These are phyloP conservation scores for Suillus americanus DNA, from an alignment of 768 basidiomycete species.

Conservation along the genomic window DNA sequence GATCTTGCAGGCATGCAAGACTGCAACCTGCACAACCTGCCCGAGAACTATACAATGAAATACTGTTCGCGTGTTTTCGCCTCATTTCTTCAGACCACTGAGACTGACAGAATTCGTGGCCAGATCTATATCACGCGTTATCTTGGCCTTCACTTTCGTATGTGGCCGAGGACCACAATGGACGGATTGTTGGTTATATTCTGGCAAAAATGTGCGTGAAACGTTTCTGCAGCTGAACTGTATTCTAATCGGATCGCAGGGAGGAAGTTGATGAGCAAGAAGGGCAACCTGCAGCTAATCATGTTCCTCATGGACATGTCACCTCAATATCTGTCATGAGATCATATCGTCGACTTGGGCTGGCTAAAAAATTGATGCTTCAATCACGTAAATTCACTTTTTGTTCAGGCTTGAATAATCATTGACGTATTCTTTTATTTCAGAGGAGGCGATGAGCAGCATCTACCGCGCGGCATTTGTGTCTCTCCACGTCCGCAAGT, in stretches of 20 bases:
- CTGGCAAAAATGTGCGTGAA: slow-evolving; percentile 85
- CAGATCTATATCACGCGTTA: slow-evolving; percentile 87
- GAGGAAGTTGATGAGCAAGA: slow-evolving; percentile 51
- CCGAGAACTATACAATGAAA: slow-evolving; percentile 87
- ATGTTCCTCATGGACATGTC: slow-evolving; percentile 83
- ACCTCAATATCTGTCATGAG: slow-evolving; percentile 95
- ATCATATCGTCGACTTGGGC: slow-evolving; percentile 84
- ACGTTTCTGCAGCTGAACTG: neutral
- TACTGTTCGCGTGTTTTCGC: slow-evolving; percentile 53
- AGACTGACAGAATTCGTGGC: neutral
- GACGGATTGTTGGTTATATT: slow-evolving; percentile 91
- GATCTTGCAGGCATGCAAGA: slow-evolving; percentile 94
- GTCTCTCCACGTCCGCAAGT: slow-evolving; percentile 89
- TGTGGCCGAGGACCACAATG: slow-evolving; percentile 88
- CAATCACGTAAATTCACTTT: slow-evolving; percentile 70
- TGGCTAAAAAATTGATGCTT: slow-evolving; percentile 93
- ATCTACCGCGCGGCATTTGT: slow-evolving; percentile 86
- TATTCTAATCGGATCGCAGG: slow-evolving; percentile 46
- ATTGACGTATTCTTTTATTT: slow-evolving; percentile 7
- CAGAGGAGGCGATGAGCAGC: slow-evolving; percentile 89
- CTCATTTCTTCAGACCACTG: neutral
- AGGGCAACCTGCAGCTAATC: slow-evolving; percentile 46
- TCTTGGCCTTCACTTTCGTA: slow-evolving; percentile 95
- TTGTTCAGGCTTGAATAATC: neutral
- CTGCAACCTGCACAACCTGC: slow-evolving; percentile 89